These are phyloP conservation scores for Conidiobolus incongruus DNA, from an alignment of 371 early-diverging fungal species.

Conservation along the genomic window DNA sequence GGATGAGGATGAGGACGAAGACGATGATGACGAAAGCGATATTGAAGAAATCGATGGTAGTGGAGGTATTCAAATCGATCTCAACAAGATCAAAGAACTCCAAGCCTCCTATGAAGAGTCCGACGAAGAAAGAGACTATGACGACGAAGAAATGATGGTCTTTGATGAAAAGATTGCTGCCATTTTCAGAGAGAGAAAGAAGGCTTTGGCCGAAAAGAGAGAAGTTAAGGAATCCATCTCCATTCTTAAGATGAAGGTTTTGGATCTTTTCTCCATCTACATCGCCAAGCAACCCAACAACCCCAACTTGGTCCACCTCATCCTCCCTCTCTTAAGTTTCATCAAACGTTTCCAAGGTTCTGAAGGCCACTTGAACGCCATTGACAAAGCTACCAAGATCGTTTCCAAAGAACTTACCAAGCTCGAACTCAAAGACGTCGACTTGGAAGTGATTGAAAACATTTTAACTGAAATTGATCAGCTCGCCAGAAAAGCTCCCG, in stretches of 20 bases:
- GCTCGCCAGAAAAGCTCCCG: no score
- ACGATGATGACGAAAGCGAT: conserved; percentile 10
- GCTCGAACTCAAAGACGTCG: no score
- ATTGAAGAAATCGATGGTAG: conserved; percentile 8
- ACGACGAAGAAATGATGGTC: conserved; percentile 78
- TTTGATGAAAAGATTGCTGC: conserved; percentile 81
- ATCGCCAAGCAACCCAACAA: conserved; percentile 35
- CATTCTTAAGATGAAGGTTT: conserved; percentile 68
- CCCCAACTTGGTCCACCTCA: conserved; percentile 36
- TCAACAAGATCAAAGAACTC: conserved; percentile 13
- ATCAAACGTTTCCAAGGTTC: conserved; percentile 7
- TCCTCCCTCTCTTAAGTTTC: conserved; percentile 37
- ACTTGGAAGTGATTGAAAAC: no score
- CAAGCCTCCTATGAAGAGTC: conserved; percentile 19
- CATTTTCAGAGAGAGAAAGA: conserved; percentile 66
- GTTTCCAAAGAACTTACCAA: no score
- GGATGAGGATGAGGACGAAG: conserved; percentile 12
- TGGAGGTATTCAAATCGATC: conserved; percentile 13
- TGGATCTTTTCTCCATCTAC: conserved; percentile 54
- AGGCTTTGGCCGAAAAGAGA: conserved; percentile 31
- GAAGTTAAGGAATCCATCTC: conserved; percentile 43
- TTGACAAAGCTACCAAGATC: no score
- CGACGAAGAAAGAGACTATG: conserved; percentile 40
- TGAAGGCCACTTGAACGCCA: no score
- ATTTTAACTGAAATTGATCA: no score